Percentiles rank a stretch among this genome's conserved stretches.
Evolutionary conservation across 139 green algal genomes (phyloP).

Genomic region (Eudorina sp.): DNA sequence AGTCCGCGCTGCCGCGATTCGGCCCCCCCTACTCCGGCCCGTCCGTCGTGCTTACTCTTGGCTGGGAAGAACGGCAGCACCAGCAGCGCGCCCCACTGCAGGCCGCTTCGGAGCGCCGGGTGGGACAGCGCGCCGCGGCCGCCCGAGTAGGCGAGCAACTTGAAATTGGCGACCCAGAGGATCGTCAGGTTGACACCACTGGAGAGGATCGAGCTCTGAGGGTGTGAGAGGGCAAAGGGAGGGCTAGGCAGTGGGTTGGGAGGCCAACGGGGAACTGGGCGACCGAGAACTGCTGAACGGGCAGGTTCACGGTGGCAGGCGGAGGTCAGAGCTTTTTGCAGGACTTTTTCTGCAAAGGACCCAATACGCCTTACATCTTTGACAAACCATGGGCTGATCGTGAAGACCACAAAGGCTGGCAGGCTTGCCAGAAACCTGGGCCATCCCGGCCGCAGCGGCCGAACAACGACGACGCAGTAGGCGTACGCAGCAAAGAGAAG

Average conservation of each 20-base stretch:
- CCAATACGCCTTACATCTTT: slow-evolving; percentile 17
- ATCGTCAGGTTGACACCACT: slow-evolving; percentile 4
- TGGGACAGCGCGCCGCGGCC: slow-evolving; percentile 25
- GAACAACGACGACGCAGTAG: background rate
- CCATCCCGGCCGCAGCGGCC: background rate
- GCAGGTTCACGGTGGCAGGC: too few species aligned
- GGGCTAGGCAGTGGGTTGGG: background rate
- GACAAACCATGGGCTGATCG: background rate
- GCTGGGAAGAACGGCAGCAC: slow-evolving; percentile 41
- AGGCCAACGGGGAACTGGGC: too few species aligned
- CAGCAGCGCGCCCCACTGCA: slow-evolving; percentile 29
- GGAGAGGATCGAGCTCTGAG: slow-evolving; percentile 18
- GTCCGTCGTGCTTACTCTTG: slow-evolving; percentile 18
- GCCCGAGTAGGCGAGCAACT: slow-evolving; percentile 34
- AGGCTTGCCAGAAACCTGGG: background rate
- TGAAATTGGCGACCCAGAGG: slow-evolving; percentile 40
- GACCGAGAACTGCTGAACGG: too few species aligned
- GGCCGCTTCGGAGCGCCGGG: background rate
- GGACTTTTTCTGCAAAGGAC: too few species aligned
- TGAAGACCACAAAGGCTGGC: background rate
- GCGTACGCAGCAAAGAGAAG: background rate
- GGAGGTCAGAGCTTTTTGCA: too few species aligned
- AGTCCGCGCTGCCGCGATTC: background rate
- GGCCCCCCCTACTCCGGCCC: background rate
- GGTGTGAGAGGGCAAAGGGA: background rate